These are phyloP conservation scores for Cyclospora cayetanensis DNA, from an alignment of 169 alveolate species.

Conservation along the genomic window DNA sequence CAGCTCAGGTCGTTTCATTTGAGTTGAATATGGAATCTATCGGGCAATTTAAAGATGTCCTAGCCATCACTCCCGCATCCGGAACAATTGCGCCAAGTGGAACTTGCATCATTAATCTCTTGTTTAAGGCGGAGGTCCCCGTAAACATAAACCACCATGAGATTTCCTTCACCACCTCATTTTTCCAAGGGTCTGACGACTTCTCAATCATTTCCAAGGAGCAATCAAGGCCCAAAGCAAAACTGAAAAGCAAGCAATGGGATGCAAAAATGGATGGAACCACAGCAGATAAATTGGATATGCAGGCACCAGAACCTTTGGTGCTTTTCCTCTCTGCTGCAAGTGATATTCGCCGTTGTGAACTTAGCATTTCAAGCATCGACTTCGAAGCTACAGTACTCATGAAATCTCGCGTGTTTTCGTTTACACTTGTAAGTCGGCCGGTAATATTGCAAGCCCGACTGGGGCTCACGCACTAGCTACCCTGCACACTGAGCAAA, in stretches of 20 bases:
- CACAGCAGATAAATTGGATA: neutral
- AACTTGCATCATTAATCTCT: neutral
- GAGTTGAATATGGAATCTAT: constrained; percentile 11
- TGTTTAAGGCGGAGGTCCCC: constrained; percentile 28
- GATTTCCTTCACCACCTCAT: neutral
- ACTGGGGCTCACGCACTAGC: neutral
- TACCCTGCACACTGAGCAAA: neutral
- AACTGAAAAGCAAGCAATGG: neutral
- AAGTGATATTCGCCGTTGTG: constrained; percentile 90
- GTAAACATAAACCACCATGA: constrained; percentile 16
- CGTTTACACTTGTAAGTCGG: constrained; percentile 84
- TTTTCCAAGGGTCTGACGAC: neutral
- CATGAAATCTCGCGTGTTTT: constrained; percentile 89
- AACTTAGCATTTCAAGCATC: constrained; percentile 82
- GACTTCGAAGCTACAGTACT: constrained; percentile 91
- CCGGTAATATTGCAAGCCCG: neutral
- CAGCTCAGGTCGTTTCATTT: constrained; percentile 39
- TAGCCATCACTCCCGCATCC: constrained; percentile 13
- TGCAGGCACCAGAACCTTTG: constrained; percentile 70
- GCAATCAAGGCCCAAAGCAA: neutral
- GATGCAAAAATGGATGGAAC: constrained; percentile 28
- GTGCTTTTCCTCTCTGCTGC: constrained; percentile 84
- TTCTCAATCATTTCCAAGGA: neutral
- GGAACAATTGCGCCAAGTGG: constrained; percentile 34
- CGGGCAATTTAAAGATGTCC: constrained; percentile 26